Percentiles rank a stretch among this genome's conserved stretches.
phyloP scores from a whole-genome alignment of 441 rosid genomes.

The California macrophylla region DNA sequence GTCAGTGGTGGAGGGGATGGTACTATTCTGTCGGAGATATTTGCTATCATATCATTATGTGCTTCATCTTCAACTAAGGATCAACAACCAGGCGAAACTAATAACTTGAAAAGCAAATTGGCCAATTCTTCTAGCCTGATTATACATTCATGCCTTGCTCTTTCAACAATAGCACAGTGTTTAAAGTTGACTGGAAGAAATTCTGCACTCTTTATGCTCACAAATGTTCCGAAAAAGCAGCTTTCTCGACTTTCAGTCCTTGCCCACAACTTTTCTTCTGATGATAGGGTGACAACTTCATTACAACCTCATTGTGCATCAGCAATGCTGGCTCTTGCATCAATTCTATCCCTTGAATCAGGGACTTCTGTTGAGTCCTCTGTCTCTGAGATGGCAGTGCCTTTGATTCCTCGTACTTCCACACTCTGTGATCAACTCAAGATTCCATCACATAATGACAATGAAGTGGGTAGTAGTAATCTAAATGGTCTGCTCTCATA shows the following conservation, averaged over 20 bases:
- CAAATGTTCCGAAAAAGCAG: constrained; percentile 78
- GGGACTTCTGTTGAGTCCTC: constrained; percentile 69
- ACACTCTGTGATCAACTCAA: constrained; percentile 69
- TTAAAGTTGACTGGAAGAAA: constrained; percentile 73
- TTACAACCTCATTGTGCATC: constrained; percentile 66
- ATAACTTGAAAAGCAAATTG: constrained; percentile 45
- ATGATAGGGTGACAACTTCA: constrained; percentile 46
- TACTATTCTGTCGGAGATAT: constrained; percentile 73
- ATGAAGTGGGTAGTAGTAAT: constrained; percentile 24
- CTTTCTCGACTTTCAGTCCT: constrained; percentile 66
- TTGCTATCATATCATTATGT: constrained; percentile 52
- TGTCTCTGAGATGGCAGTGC: constrained; percentile 63
- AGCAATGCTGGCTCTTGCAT: constrained; percentile 90
- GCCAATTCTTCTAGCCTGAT: constrained; percentile 45
- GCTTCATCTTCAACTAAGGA: constrained; percentile 48
- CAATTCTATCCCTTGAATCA: constrained; percentile 81
- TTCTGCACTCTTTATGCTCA: constrained; percentile 79
- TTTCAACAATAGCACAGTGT: constrained; percentile 76
- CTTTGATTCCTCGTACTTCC: constrained; percentile 82
- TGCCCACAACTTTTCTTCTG: constrained; percentile 57
- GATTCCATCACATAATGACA: constrained; percentile 36
- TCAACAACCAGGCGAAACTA: constrained; percentile 45
- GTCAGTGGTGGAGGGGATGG: constrained; percentile 95
- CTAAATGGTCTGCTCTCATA: constrained; percentile 41
- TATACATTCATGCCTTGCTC: constrained; percentile 55